These are phyloP conservation scores for Scedosporium apiospermum DNA, from an alignment of 2,329 filamentous ascomycete species.

Conservation along the genomic window DNA sequence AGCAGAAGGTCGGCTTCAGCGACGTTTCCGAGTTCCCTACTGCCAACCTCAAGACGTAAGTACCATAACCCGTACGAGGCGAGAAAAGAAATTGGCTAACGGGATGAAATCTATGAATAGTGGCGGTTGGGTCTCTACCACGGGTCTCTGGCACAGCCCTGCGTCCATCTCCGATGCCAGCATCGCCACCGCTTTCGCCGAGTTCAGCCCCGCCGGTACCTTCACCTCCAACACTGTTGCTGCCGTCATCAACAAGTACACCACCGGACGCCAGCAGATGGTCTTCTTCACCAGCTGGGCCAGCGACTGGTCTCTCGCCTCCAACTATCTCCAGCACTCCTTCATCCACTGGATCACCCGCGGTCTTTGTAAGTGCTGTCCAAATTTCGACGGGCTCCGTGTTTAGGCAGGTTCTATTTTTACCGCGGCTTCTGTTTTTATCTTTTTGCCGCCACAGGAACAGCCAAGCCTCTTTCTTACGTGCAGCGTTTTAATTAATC, in stretches of 20 bases:
- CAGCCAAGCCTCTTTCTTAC: too few relatives aligned
- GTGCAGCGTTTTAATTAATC: too few relatives aligned
- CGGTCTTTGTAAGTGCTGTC: constrained; percentile 31
- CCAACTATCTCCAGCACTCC: constrained; percentile 50
- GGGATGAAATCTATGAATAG: constrained; percentile 9
- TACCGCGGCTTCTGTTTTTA: neutral
- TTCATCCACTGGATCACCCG: constrained; percentile 55
- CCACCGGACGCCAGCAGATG: constrained; percentile 46
- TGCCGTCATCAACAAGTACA: constrained; percentile 50
- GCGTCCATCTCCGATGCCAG: constrained; percentile 42
- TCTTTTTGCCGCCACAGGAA: neutral
- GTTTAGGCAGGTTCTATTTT: too few relatives aligned
- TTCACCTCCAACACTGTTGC: constrained; percentile 33
- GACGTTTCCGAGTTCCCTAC: constrained; percentile 42
- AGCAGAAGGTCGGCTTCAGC: constrained; percentile 44
- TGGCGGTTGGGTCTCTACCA: constrained; percentile 35
- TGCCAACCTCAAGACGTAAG: constrained; percentile 38
- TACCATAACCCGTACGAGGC: neutral
- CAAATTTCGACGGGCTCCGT: too few relatives aligned
- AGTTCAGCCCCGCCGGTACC: constrained; percentile 35
- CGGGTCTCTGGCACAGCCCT: constrained; percentile 49
- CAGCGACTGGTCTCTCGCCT: constrained; percentile 33
- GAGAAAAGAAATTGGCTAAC: neutral
- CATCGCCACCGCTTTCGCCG: constrained; percentile 44
- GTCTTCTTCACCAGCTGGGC: constrained; percentile 48